Evolutionary conservation across 768 basidiomycete genomes (phyloP).

Genomic region (Leucocoprinus birnbaumii): DNA sequence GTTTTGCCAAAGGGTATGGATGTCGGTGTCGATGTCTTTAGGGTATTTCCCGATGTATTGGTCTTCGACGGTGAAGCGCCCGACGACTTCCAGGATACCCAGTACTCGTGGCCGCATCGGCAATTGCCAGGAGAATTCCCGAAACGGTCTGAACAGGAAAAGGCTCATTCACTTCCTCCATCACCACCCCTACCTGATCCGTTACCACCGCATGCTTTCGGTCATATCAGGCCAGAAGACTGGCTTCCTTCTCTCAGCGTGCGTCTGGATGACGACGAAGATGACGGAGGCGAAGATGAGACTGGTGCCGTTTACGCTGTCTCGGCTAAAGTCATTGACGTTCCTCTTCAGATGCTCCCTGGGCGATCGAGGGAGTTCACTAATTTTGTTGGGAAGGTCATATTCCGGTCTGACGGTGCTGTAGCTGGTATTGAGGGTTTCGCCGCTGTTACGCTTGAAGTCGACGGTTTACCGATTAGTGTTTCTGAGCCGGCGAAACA

Average conservation of each 20-base stretch:
- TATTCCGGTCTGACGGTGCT: constrained; percentile 64
- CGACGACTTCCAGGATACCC: background rate
- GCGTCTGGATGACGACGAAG: constrained; percentile 23
- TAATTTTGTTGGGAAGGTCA: constrained; percentile 75
- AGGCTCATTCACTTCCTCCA: constrained; percentile 31
- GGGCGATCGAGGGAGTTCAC: constrained; percentile 77
- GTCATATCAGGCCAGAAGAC: constrained; percentile 64
- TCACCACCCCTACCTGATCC: constrained; percentile 57
- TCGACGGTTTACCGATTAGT: constrained; percentile 58
- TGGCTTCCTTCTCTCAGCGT: constrained; percentile 55
- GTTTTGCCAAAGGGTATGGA: constrained; percentile 71
- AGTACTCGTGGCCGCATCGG: no score
- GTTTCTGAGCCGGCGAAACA: constrained; percentile 17
- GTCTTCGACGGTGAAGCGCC: constrained; percentile 74
- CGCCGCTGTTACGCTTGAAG: constrained; percentile 55
- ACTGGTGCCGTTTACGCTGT: constrained; percentile 53
- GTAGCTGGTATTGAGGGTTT: constrained; percentile 65
- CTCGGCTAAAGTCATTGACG: constrained; percentile 64
- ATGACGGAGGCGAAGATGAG: constrained; percentile 32
- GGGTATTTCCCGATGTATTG: constrained; percentile 72
- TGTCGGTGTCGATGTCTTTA: constrained; percentile 57
- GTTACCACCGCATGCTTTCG: constrained; percentile 71
- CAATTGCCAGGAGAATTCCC: background rate
- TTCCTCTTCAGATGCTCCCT: constrained; percentile 75
- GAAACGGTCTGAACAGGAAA: background rate